Conservation (phyloP, 768 basidiomycete genomes). For the Suillus lakei region DNA sequence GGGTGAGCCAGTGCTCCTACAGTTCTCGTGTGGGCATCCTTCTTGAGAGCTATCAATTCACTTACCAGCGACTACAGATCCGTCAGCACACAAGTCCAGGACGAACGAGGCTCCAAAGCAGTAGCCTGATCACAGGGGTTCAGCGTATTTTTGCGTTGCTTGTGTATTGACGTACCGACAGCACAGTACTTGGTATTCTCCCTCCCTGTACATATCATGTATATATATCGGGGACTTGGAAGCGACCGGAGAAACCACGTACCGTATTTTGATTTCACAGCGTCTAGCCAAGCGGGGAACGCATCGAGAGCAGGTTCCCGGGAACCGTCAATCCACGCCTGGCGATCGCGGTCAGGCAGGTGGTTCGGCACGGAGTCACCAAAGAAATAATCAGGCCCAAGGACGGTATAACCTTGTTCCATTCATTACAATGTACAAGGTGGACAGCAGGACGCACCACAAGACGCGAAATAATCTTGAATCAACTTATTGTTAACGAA, state of each 20-base stretch:
- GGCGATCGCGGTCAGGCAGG: constrained; percentile 33
- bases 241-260: neutral
- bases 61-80: constrained; percentile 51
- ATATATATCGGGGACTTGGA: constrained; percentile 18
- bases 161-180: constrained; percentile 40
- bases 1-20: constrained; percentile 58
- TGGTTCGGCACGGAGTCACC: constrained; percentile 48
- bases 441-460: constrained; percentile 44
- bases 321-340: constrained; percentile 42
- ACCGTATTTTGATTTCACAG: constrained; percentile 56
- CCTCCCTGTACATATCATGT: constrained; percentile 18
- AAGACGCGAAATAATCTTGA: constrained; percentile 64
- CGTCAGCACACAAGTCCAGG: constrained; percentile 47
- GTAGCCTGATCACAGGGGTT: constrained; percentile 44
- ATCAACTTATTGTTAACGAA: constrained; percentile 59
- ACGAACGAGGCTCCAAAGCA: constrained; percentile 60
- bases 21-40: neutral
- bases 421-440: neutral
- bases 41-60: neutral
- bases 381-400: constrained; percentile 66
- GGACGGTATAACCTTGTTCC: constrained; percentile 54
- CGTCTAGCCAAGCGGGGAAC: constrained; percentile 55
- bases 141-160: neutral
- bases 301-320: constrained; percentile 39
- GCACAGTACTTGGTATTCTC: constrained; percentile 42